Percentiles rank a stretch among this genome's conserved stretches.
phyloP scores from a whole-genome alignment of 305 asterid genomes.

The Fraxinus nigra region DNA sequence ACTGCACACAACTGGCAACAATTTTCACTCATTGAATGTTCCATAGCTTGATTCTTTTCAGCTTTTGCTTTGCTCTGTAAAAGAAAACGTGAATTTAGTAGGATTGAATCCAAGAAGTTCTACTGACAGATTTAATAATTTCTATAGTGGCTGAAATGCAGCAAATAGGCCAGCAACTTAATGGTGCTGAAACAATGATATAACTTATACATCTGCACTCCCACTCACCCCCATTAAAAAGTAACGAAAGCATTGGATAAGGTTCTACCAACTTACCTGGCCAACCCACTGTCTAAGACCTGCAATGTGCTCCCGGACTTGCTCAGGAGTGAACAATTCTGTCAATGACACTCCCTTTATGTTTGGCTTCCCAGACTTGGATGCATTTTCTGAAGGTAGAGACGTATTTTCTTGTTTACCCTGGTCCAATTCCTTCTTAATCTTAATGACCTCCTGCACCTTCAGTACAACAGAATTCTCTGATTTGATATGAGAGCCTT shows the following conservation, averaged over 20 bases:
- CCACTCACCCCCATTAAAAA: background rate
- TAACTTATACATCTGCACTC: background rate
- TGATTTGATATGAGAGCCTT: constrained; percentile 42
- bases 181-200: constrained; percentile 14
- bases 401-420: constrained; percentile 53
- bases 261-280: constrained; percentile 64
- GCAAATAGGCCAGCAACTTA: constrained; percentile 16
- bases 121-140: background rate
- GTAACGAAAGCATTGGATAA: constrained; percentile 15
- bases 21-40: constrained; percentile 81
- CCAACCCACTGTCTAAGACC: constrained; percentile 99
- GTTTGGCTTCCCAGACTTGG: constrained; percentile 90
- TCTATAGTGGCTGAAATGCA: constrained; percentile 19
- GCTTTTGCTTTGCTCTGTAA: constrained; percentile 90
- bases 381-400: constrained; percentile 53
- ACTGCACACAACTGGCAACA: constrained; percentile 98
- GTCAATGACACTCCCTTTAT: constrained; percentile 91
- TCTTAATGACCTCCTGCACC: constrained; percentile 46
- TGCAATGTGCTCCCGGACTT: constrained; percentile 74
- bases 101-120: constrained; percentile 13
- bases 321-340: constrained; percentile 94
- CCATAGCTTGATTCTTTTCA: constrained; percentile 96
- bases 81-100: constrained; percentile 25
- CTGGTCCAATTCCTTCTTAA: constrained; percentile 55
- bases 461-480: constrained; percentile 41